A percentile compares a stretch with the other conserved stretches of the same genome.
Evolutionary conservation across 805 yeast genomes (phyloP).

Genomic region (Candida piceae): DNA sequence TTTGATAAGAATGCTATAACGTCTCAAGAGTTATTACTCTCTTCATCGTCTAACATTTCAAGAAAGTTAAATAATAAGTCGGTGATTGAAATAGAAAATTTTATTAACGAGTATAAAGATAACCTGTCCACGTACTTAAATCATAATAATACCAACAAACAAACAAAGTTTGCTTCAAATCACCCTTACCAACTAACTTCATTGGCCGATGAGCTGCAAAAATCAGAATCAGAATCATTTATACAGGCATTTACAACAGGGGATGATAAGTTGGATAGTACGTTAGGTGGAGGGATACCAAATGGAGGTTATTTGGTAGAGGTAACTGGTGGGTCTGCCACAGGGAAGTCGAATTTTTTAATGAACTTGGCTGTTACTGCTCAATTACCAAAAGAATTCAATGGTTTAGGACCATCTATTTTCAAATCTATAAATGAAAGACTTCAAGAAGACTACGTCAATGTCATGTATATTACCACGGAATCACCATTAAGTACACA

Average conservation of each 20-base stretch:
- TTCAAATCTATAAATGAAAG: conserved; percentile 8
- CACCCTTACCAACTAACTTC: too few species aligned
- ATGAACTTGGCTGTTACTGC: conserved; percentile 60
- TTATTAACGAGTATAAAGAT: conserved; percentile 12
- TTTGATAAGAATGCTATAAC: conserved; percentile 30
- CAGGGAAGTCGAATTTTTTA: conserved; percentile 81
- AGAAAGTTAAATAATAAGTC: conserved; percentile 28
- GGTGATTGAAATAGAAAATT: conserved; percentile 25
- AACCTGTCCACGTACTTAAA: conserved; percentile 5
- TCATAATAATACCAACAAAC: too few species aligned
- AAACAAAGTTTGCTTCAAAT: too few species aligned
- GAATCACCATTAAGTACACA: conserved; percentile 69
- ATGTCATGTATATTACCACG: conserved; percentile 62
- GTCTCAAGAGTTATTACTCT: conserved; percentile 36
- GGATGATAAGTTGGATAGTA: conserved; percentile 41
- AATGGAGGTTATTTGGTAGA: conserved; percentile 56
- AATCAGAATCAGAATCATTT: not conserved
- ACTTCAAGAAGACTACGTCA: conserved; percentile 31
- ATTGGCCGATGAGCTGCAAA: conserved; percentile 6
- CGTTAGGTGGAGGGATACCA: conserved; percentile 48
- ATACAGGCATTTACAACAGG: conserved; percentile 44
- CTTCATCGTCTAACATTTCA: conserved; percentile 31
- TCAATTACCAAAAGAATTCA: conserved; percentile 42
- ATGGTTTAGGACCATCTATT: conserved; percentile 39
- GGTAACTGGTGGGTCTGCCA: conserved; percentile 76